A percentile compares a stretch with the other conserved stretches of the same genome.
These are phyloP conservation scores for Lactarius vividus DNA, from an alignment of 768 basidiomycete genomes.

Conservation along the genomic window DNA sequence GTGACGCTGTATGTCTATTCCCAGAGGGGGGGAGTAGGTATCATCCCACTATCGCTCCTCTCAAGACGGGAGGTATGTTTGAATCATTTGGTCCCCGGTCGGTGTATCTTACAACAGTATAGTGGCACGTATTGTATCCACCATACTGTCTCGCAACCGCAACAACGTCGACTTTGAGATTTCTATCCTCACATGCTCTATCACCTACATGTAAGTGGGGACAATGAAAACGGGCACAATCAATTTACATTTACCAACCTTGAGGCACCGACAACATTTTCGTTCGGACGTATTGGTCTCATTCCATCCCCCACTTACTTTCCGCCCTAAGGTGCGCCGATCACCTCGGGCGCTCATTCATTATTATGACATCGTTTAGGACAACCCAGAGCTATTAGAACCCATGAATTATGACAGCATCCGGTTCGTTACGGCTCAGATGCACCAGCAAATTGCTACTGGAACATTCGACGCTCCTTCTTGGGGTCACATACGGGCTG, in stretches of 20 bases:
- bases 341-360: not conserved
- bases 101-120: slow-evolving; percentile 2
- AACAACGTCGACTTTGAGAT: slow-evolving; percentile 69
- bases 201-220: slow-evolving; percentile 71
- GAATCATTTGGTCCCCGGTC: not conserved
- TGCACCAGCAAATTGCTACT: slow-evolving; percentile 67
- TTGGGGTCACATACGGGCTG: slow-evolving; percentile 73
- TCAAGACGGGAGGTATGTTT: slow-evolving; percentile 82
- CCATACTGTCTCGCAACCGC: slow-evolving; percentile 67
- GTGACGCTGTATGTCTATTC: slow-evolving; percentile 80
- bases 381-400: slow-evolving; percentile 66
- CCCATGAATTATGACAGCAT: slow-evolving; percentile 65
- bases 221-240: slow-evolving; percentile 13
- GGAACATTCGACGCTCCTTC: slow-evolving; percentile 84
- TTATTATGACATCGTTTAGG: slow-evolving; percentile 37
- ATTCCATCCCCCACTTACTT: slow-evolving; percentile 67
- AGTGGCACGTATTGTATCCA: slow-evolving; percentile 82
- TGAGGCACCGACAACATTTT: slow-evolving; percentile 81
- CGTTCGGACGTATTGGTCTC: slow-evolving; percentile 85
- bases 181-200: slow-evolving; percentile 70
- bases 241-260: slow-evolving; percentile 14
- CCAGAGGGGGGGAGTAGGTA: slow-evolving; percentile 87
- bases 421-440: slow-evolving; percentile 54
- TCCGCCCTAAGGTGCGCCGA: slow-evolving; percentile 53
- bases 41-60: slow-evolving; percentile 80